These are phyloP conservation scores for Nannochloris sp. DNA, from an alignment of 139 green algal genomes.

Conservation along the genomic window DNA sequence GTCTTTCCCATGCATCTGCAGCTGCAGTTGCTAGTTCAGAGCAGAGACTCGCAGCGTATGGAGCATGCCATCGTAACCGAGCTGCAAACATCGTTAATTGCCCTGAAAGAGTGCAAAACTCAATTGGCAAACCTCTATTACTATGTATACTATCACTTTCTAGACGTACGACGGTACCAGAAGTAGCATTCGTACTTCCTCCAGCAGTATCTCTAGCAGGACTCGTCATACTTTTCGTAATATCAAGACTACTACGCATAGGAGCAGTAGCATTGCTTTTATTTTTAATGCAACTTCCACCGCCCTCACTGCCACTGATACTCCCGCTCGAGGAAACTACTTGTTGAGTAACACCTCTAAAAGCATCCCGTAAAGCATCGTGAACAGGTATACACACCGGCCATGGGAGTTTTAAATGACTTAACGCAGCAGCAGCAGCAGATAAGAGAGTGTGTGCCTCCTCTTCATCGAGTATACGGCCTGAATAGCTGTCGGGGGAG, in stretches of 20 bases:
- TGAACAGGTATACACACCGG: constrained; percentile 68
- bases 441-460: constrained; percentile 57
- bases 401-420: constrained; percentile 25
- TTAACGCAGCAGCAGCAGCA: constrained; percentile 42
- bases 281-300: too few relatives aligned
- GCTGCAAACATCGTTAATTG: constrained; percentile 51
- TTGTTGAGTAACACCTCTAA: constrained; percentile 54
- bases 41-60: constrained; percentile 16
- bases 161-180: constrained; percentile 16
- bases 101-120: constrained; percentile 24
- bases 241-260: too few relatives aligned
- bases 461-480: constrained; percentile 47
- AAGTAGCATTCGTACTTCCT: too few relatives aligned
- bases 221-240: too few relatives aligned
- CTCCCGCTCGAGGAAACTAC: too few relatives aligned
- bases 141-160: constrained; percentile 49
- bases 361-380: constrained; percentile 60
- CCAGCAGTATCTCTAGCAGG: too few relatives aligned
- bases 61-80: constrained; percentile 29
- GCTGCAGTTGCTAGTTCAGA: not conserved
- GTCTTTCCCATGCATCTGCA: too few relatives aligned
- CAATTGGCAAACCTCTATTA: constrained; percentile 30
- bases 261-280: too few relatives aligned
- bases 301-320: too few relatives aligned
- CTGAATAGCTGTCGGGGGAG: constrained; percentile 56